phyloP scores from a whole-genome alignment of 768 basidiomycete species.

The Crepidotus variabilis region DNA sequence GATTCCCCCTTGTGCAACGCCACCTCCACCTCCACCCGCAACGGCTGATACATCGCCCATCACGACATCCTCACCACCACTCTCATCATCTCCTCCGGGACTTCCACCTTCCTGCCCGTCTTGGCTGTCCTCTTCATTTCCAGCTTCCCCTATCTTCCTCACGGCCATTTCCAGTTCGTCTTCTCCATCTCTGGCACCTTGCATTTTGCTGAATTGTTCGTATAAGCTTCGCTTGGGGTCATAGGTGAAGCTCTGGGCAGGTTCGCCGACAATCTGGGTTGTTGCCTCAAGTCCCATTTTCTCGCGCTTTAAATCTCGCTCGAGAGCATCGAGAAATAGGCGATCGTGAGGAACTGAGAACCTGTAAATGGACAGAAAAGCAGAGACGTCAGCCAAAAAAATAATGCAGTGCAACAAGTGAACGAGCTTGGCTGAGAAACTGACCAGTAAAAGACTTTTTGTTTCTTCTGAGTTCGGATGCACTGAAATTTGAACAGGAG shows the following conservation, averaged over 20 bases:
- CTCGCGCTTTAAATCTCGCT: slow-evolving; percentile 94
- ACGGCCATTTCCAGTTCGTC: slow-evolving; percentile 31
- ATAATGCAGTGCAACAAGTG: not conserved
- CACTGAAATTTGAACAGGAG: slow-evolving; percentile 95
- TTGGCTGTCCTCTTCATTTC: slow-evolving; percentile 17
- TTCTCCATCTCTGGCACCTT: slow-evolving; percentile 24
- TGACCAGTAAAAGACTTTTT: slow-evolving; percentile 98
- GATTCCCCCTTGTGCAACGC: not conserved
- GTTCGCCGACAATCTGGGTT: slow-evolving; percentile 68
- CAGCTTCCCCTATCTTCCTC: slow-evolving; percentile 24
- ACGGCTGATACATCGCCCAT: slow-evolving; percentile 14
- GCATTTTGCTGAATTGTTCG: slow-evolving; percentile 73
- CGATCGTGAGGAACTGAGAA: slow-evolving; percentile 97
- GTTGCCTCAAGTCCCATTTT: slow-evolving; percentile 88
- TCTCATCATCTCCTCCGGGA: slow-evolving; percentile 18
- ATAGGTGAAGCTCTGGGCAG: slow-evolving; percentile 84
- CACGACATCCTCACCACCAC: slow-evolving; percentile 7
- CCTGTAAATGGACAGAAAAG: slow-evolving; percentile 38
- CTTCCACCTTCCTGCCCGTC: slow-evolving; percentile 16
- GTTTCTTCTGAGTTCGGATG: slow-evolving; percentile 97
- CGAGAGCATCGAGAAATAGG: slow-evolving; percentile 93
- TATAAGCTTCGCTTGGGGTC: slow-evolving; percentile 82
- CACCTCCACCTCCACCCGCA: slow-evolving; percentile 10
- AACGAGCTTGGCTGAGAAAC: no score
- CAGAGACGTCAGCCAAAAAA: not conserved